Base-by-base conservation (phyloP, 2,329 filamentous ascomycete genomes). In the Colletotrichum sp. region DNA sequence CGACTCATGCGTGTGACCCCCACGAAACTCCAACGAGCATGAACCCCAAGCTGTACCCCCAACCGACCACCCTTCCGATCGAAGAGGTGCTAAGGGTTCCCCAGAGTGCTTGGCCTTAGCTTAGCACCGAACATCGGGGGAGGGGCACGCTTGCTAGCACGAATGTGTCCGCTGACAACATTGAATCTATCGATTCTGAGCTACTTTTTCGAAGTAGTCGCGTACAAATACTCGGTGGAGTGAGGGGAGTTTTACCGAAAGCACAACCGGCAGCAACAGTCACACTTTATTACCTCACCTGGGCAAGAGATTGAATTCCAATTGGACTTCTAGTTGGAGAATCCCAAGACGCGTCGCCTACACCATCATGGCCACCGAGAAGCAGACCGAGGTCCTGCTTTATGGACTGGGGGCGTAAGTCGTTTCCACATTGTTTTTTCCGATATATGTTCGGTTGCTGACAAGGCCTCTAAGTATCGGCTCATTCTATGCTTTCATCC, bases 401-500 rank as follows among this genome's bases (percentile, higher is more conserved):
- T 90, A 90, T 70, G 89, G 89, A 3, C 85, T 91, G 0, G 89
- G 89, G 78, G 89, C 89, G 89, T 91, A 80, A 81, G 88, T 85
- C 34, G 4, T 28, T 26, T 10, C 3, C 32, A 1, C 21, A 15
- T 3, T 8, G 60, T 30, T 10, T 5, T 21, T 10, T 59, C 12
- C 57, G n/a, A 12, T 18, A n/a, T n/a, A 63, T 13, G 5, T 34
- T 15, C 24, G 4, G 3, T 36, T 34, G 15, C 57, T 76, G 64
- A 76, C 64, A 9, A 5, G 21, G 7, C 8, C 64, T 2, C 36
- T 7, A 62, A 91, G 89, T 0, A 91, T 91, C 68, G 90, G 90
- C 32, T 90, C 89, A 3, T 91, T 92, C 77, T 92, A 92, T 78
- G 88, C 89, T 9, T 91, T 91, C 75, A 87, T 91, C 44, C 79